These are phyloP conservation scores for Angomonas deanei DNA, from an alignment of 208 protist species.

Conservation along the genomic window DNA sequence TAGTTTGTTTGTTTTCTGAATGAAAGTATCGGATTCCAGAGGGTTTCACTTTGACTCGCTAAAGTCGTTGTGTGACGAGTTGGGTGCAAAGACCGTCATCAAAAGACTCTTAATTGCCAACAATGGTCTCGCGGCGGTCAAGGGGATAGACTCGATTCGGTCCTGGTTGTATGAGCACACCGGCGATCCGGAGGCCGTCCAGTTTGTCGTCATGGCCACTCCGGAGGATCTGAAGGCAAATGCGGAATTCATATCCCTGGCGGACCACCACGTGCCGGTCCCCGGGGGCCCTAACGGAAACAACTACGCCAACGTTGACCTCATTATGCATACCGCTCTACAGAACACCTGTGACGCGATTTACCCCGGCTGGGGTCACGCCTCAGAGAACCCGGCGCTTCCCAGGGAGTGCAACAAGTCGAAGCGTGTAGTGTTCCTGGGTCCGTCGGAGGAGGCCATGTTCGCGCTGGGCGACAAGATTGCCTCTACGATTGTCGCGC, in stretches of 20 bases:
- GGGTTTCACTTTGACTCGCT: slow-evolving; percentile 37
- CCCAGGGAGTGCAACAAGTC: slow-evolving; percentile 75
- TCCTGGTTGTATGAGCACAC: slow-evolving; percentile 95
- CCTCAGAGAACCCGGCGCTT: slow-evolving; percentile 96
- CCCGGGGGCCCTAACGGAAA: slow-evolving; percentile 96
- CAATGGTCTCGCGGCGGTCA: slow-evolving; percentile 98
- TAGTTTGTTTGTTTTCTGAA: not conserved
- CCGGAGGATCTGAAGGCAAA: slow-evolving; percentile 98
- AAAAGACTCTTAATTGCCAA: slow-evolving; percentile 95
- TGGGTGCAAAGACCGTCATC: slow-evolving; percentile 68
- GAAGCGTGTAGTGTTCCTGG: slow-evolving; percentile 66
- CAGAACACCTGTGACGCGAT: slow-evolving; percentile 93
- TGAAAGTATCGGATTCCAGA: not conserved
- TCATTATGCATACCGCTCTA: slow-evolving; percentile 96
- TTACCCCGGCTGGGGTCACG: slow-evolving; percentile 98
- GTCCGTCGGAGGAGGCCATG: slow-evolving; percentile 84
- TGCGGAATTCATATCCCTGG: slow-evolving; percentile 97
- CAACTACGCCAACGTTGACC: slow-evolving; percentile 98
- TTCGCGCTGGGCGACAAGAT: slow-evolving; percentile 97
- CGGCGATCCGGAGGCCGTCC: slow-evolving; percentile 90
- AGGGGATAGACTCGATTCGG: slow-evolving; percentile 96
- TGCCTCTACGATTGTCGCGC: slow-evolving; percentile 95
- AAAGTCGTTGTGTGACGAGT: slow-evolving; percentile 35
- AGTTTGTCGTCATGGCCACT: slow-evolving; percentile 98
- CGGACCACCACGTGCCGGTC: slow-evolving; percentile 92